Conservation (phyloP, 768 basidiomycete genomes). For the Auricularia sp. region DNA sequence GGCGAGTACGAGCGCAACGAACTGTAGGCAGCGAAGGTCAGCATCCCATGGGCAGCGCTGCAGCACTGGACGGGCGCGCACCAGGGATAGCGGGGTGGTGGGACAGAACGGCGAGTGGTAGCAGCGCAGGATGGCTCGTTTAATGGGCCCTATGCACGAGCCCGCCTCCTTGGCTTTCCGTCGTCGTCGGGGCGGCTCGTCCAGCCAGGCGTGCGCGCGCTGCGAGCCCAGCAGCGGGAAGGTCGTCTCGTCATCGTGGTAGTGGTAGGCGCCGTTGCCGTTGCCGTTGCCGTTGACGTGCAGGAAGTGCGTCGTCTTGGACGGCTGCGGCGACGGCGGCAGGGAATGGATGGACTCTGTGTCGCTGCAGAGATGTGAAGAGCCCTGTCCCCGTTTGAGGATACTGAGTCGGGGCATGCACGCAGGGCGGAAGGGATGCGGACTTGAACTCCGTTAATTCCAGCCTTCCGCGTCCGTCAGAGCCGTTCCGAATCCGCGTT, state of each 20-base stretch:
- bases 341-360: constrained; percentile 43
- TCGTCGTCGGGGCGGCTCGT: constrained; percentile 43
- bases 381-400: neutral
- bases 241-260: constrained; percentile 26
- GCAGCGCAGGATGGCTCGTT: constrained; percentile 43
- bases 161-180: constrained; percentile 29
- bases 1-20: constrained; percentile 64
- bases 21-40: constrained; percentile 25
- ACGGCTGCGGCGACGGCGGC: constrained; percentile 45
- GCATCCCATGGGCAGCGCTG: neutral
- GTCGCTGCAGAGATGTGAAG: neutral
- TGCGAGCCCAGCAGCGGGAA: constrained; percentile 32
- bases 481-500: too few species aligned
- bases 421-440: constrained; percentile 25
- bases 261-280: constrained; percentile 22
- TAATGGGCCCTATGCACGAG: constrained; percentile 37
- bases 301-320: constrained; percentile 13
- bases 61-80: constrained; percentile 26
- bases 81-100: constrained; percentile 71
- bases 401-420: constrained; percentile 22
- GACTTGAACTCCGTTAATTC: neutral
- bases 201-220: constrained; percentile 43
- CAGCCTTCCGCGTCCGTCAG: too few species aligned
- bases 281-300: constrained; percentile 54
- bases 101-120: constrained; percentile 70